Base-by-base conservation (phyloP, 2,329 filamentous ascomycete species). In the Aspergillus hortae region DNA sequence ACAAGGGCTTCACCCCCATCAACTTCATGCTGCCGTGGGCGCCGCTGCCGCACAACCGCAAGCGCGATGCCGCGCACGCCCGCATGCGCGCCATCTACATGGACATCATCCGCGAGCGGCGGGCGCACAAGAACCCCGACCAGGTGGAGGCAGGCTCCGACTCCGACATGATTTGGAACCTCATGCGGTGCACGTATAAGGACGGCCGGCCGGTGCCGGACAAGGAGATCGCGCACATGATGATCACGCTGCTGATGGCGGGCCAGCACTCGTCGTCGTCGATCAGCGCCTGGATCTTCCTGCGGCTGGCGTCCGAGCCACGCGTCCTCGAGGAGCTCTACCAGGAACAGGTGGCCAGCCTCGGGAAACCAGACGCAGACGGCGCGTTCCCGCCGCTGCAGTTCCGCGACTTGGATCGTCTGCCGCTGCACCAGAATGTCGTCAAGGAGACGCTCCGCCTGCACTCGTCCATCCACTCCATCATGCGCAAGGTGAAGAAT, bases 171-270 rank as follows among this genome's bases (percentile, higher is more conserved):
- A 89, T 92, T 66, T 86, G 80, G 77, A 89, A 92, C 67, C 70
- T 92, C 51, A 91, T 92, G 87, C 77, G 79, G 58, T 87, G 85
- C 67, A 79, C 74, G 10, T 92, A 92, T 80, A 91, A 91, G 73
- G 79, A 89, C 60, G 88, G 89, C 44, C 78, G 75, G 10, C 72
- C 77, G 0, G 73, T 92, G 1, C 85, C 88, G 0, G 88, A 92
- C 67, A 80, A 84, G 59, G 88, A 92, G 66, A 83, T 92, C 47
- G 88, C 88, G 0, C 85, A 90, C 70, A 89, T 92, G 79, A 91
- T 92, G 89, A 92, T 92, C 64, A 88, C 88, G 0, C 79, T 92
- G 14, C 80, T 92, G 47, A 92, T 94, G 88, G 89, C 86, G 10
- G 89, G 89, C 46, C 89, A 94, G 66, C 89, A 92, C 74, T 88